These are phyloP conservation scores for Saccharomycopsis oosterbeekiorum DNA, from an alignment of 805 yeast species.

Conservation along the genomic window DNA sequence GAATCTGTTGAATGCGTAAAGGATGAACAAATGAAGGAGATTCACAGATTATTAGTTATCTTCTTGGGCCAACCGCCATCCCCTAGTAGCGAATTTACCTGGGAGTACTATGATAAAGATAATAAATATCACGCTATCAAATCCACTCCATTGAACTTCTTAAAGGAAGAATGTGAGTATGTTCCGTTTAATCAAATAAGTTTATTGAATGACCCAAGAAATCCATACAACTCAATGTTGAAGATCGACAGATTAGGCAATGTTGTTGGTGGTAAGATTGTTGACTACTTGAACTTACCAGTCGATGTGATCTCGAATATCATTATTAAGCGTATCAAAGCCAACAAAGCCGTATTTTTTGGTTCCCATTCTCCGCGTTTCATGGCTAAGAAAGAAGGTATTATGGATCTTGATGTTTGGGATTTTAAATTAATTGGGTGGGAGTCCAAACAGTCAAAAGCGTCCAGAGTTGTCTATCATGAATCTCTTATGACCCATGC, in stretches of 20 bases:
- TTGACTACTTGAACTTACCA: constrained; percentile 60
- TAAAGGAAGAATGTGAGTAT: constrained; percentile 40
- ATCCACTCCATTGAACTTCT: constrained; percentile 59
- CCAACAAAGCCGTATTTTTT: constrained; percentile 73
- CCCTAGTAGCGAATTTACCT: constrained; percentile 53
- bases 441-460: constrained; percentile 44
- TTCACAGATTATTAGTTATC: constrained; percentile 56
- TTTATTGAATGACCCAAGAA: constrained; percentile 74
- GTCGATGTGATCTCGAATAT: constrained; percentile 46
- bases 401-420: constrained; percentile 65
- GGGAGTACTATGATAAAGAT: constrained; percentile 72
- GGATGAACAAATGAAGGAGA: constrained; percentile 43
- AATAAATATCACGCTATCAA: constrained; percentile 37
- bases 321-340: constrained; percentile 58
- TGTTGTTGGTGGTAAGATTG: constrained; percentile 55
- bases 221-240: constrained; percentile 50
- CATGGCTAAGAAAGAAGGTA: constrained; percentile 52
- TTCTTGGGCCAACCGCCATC: constrained; percentile 74
- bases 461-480: constrained; percentile 58
- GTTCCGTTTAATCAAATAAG: constrained; percentile 49
- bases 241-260: constrained; percentile 71
- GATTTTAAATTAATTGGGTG: constrained; percentile 52
- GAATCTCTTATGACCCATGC: constrained; percentile 85
- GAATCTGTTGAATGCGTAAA: constrained; percentile 30
- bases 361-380: constrained; percentile 84